Evolutionary conservation across 2,329 filamentous ascomycete genomes (phyloP).

Genomic region (Apiospora koreana): DNA sequence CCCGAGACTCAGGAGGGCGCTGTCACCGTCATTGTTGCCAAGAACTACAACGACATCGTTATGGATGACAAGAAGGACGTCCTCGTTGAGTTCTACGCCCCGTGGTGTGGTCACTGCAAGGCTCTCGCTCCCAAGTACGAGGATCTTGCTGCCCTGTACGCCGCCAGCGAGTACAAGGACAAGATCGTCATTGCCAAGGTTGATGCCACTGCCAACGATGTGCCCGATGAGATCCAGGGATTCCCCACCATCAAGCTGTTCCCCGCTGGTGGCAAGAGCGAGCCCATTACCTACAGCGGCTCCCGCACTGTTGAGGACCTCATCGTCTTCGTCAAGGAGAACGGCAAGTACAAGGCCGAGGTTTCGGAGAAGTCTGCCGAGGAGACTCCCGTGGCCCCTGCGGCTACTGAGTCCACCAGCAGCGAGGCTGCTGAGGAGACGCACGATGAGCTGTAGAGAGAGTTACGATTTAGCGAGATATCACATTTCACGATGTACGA

Average conservation of each 20-base stretch:
- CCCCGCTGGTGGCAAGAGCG: constrained; percentile 84
- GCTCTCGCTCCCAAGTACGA: constrained; percentile 96
- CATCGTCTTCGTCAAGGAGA: constrained; percentile 89
- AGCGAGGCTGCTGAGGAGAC: constrained; percentile 46
- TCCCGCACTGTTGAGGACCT: constrained; percentile 90
- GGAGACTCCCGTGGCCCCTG: constrained; percentile 52
- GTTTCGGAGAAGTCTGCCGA: constrained; percentile 58
- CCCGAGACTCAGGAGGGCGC: constrained; percentile 91
- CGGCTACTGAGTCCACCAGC: constrained; percentile 51
- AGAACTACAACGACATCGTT: constrained; percentile 90
- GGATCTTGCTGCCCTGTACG: constrained; percentile 78
- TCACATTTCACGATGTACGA: constrained; percentile 14
- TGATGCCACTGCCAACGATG: constrained; percentile 93
- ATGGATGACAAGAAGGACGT: constrained; percentile 96
- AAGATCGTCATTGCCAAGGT: constrained; percentile 96
- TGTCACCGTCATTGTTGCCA: constrained; percentile 86
- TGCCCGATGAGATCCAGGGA: constrained; percentile 93
- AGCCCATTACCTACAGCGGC: constrained; percentile 84
- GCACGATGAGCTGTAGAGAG: constrained; percentile 76
- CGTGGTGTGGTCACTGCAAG: constrained; percentile 99
- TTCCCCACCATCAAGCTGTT: constrained; percentile 99
- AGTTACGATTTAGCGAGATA: constrained; percentile 21
- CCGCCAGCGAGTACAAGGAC: constrained; percentile 75
- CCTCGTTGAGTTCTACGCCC: constrained; percentile 96
- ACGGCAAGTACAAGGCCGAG: constrained; percentile 84